phyloP scores from a whole-genome alignment of 2,329 filamentous ascomycete genomes.

The Daldinia sp. region DNA sequence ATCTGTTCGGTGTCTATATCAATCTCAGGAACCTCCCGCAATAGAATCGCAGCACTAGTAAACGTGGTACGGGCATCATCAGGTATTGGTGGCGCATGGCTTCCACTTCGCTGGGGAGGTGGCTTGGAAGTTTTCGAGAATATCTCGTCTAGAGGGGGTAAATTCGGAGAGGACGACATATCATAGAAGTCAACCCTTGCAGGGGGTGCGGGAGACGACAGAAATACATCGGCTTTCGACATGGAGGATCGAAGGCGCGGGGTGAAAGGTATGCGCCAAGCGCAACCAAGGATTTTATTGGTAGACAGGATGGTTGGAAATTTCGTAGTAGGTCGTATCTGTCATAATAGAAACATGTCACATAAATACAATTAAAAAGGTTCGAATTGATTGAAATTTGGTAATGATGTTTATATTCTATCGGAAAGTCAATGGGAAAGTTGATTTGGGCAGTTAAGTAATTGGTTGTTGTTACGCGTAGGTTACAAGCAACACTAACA shows the following conservation, averaged over 20 bases:
- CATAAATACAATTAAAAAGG: constrained; percentile 1
- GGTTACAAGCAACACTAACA: constrained; percentile 2
- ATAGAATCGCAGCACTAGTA: constrained; percentile 57
- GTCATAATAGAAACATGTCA: constrained; percentile 1
- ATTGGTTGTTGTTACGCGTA: constrained; percentile 14
- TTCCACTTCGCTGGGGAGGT: constrained; percentile 54
- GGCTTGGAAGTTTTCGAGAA: constrained; percentile 54
- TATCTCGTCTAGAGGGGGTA: constrained; percentile 65
- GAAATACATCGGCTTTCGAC: constrained; percentile 50
- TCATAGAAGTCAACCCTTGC: constrained; percentile 46
- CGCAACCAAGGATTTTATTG: constrained; percentile 56
- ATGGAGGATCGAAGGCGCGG: constrained; percentile 49
- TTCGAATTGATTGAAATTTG: not conserved
- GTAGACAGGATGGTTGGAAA: constrained; percentile 38
- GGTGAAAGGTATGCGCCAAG: constrained; percentile 58
- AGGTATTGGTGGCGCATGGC: constrained; percentile 55
- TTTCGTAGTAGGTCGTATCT: not conserved
- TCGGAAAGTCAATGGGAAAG: not conserved
- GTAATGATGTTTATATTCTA: constrained; percentile 26
- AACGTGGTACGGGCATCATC: constrained; percentile 55
- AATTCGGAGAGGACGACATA: constrained; percentile 63
- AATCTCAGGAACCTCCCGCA: constrained; percentile 52
- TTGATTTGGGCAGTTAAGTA: too few species aligned
- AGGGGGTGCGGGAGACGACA: constrained; percentile 49
- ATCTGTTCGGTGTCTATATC: constrained; percentile 49